phyloP scores from a whole-genome alignment of 768 basidiomycete genomes.

The Filobasidium floriforme region DNA sequence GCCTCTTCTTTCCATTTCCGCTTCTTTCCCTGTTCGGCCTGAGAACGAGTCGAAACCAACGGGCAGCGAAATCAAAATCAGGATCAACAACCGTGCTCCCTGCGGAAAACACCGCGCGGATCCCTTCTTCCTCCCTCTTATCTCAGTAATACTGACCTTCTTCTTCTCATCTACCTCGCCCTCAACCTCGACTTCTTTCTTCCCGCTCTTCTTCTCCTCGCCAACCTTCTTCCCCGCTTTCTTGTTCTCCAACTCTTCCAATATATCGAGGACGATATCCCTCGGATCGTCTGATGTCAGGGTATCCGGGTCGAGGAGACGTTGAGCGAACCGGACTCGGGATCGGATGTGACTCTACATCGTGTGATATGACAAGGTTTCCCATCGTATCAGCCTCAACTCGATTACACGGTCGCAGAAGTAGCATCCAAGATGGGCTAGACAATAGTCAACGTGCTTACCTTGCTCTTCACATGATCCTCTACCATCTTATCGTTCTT shows the following conservation, averaged over 20 bases:
- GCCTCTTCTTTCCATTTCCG: conserved; percentile 7
- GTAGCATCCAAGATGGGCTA: no score
- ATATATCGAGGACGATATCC: conserved; percentile 11
- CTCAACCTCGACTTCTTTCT: background rate
- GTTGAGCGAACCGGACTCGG: conserved; percentile 5
- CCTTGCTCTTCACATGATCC: conserved; percentile 14
- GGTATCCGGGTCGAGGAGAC: conserved; percentile 10
- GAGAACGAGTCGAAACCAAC: background rate
- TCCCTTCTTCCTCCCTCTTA: background rate
- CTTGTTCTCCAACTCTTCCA: background rate
- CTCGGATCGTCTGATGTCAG: conserved; percentile 16
- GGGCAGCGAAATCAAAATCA: background rate
- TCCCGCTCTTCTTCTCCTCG: background rate
- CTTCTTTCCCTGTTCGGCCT: conserved; percentile 2
- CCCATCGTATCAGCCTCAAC: no score
- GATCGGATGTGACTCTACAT: conserved; percentile 11
- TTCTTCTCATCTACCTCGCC: background rate
- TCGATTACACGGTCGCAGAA: no score
- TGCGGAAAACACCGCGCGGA: background rate
- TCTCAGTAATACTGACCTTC: background rate
- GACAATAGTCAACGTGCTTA: no score
- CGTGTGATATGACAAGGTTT: no score
- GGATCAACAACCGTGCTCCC: no score
- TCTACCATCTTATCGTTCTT: conserved; percentile 18
- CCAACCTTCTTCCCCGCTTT: background rate